Conservation (phyloP, 2,329 filamentous ascomycete species). For the Akanthomyces dipterigenus region DNA sequence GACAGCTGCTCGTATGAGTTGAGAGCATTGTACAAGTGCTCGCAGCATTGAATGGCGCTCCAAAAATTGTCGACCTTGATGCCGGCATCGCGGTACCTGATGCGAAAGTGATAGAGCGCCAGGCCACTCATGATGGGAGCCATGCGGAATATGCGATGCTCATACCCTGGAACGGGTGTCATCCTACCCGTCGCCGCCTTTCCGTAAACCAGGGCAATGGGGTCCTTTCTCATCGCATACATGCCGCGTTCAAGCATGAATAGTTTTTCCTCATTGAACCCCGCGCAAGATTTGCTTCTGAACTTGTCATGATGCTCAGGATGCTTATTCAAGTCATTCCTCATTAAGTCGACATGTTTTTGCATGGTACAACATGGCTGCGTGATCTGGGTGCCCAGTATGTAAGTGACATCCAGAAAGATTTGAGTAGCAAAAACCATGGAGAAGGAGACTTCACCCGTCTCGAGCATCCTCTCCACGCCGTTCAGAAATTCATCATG, state of each 20-base stretch:
- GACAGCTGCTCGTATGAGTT: background rate
- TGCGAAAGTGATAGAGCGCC: background rate
- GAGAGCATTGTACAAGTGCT: background rate
- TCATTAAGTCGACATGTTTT: background rate
- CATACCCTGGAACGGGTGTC: background rate
- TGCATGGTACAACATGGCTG: background rate
- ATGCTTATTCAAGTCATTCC: background rate
- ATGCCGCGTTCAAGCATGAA: background rate
- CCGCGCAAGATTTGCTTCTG: background rate
- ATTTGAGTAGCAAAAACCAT: slow-evolving; percentile 25
- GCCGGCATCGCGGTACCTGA: background rate
- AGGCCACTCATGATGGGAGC: background rate
- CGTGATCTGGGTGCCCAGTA: background rate
- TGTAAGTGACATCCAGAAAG: slow-evolving; percentile 22
- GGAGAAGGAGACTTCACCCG: slow-evolving; percentile 20
- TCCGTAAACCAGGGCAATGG: background rate
- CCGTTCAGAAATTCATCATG: slow-evolving; percentile 23
- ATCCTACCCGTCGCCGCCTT: background rate
- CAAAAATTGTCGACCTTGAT: background rate
- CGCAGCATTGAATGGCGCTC: background rate
- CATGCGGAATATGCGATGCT: background rate
- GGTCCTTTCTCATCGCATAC: background rate
- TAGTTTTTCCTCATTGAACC: background rate
- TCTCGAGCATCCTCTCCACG: slow-evolving; percentile 22
- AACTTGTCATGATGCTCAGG: background rate